Conservation (phyloP, 768 basidiomycete species). For the Termitomyces sp. region DNA sequence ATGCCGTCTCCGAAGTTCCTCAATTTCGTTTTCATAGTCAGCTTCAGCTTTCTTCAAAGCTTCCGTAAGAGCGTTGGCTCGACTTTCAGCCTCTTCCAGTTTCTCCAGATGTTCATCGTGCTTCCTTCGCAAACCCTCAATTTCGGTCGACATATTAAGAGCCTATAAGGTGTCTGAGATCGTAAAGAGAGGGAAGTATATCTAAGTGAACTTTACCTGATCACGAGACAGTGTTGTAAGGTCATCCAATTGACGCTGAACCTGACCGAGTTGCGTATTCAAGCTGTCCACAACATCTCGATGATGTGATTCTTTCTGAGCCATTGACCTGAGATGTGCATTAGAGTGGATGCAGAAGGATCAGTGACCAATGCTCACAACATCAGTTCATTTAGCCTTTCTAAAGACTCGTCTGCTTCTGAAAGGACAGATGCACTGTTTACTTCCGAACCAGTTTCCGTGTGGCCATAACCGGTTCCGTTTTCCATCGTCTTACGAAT, state of each 20-base stretch:
- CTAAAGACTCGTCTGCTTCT: slow-evolving; percentile 68
- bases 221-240: slow-evolving; percentile 78
- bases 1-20: slow-evolving; percentile 36
- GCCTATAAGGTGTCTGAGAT: slow-evolving; percentile 38
- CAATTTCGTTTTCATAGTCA: slow-evolving; percentile 36
- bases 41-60: slow-evolving; percentile 25
- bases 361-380: slow-evolving; percentile 46
- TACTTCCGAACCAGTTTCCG: slow-evolving; percentile 34
- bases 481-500: slow-evolving; percentile 67
- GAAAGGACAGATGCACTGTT: slow-evolving; percentile 34
- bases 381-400: slow-evolving; percentile 89
- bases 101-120: slow-evolving; percentile 48
- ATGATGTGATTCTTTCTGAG: slow-evolving; percentile 91
- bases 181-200: not conserved
- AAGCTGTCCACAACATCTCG: slow-evolving; percentile 75
- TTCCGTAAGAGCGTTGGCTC: slow-evolving; percentile 50
- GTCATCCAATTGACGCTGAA: slow-evolving; percentile 79
- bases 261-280: slow-evolving; percentile 59
- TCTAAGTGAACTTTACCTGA: slow-evolving; percentile 49
- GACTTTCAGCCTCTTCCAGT: slow-evolving; percentile 53
- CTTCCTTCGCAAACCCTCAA: slow-evolving; percentile 67
- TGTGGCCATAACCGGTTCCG: slow-evolving; percentile 30
- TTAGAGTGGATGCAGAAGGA: slow-evolving; percentile 4
- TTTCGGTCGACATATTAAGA: slow-evolving; percentile 83
- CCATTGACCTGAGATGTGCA: slow-evolving; percentile 74